Base-by-base conservation (phyloP, 257 asterid genomes). In the Nicotiana tomentosiformis region DNA sequence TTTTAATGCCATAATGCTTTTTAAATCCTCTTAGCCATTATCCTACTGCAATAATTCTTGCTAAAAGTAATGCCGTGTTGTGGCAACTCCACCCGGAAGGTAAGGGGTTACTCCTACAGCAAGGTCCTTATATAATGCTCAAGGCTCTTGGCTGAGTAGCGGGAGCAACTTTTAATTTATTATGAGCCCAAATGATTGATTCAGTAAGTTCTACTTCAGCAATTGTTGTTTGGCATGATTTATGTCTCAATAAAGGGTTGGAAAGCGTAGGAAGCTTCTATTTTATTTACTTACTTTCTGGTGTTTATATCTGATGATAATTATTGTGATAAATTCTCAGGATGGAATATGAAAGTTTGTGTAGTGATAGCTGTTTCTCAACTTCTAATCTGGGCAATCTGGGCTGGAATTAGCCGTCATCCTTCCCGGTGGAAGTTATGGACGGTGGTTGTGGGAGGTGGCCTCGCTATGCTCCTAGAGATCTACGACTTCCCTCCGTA, bases 401-500 rank as follows among this genome's bases (percentile, higher is more conserved):
- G 98, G 98, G 98, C 95, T 11, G 91, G 90, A 53, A 83, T 86
- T 18, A 86, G 90, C 55, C 77, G 53, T 43, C 98, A 95, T 88
- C 98, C 98, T 2, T 87, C 95, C 18, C 89, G 93, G 32, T 81
- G 84, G 93, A 93, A 95, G 90, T 84, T 95, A 82, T 90, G 96
- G 95, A 88, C 85, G 39, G 93, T 90, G 53, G 95, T 90, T 10
- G 16, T 89, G 56, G 98, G 96, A 51, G 93, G 98, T 9, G 91
- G 85, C 68, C 76, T 92, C 0, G 92, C 92, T 18, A 90, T 89
- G 94, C 90, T 95, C 65, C 77, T 92, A 16, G 97, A 93, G 90
- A 90, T 92, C 61, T 90, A 84, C 5, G 98, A 95, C 86, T 95
- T 93, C 82, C 97, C 98, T 53, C 98, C 98, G 0, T 90, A 84